phyloP scores from a whole-genome alignment of 1,284 basidiomycete genomes.

The Xerocomus amazonicus region DNA sequence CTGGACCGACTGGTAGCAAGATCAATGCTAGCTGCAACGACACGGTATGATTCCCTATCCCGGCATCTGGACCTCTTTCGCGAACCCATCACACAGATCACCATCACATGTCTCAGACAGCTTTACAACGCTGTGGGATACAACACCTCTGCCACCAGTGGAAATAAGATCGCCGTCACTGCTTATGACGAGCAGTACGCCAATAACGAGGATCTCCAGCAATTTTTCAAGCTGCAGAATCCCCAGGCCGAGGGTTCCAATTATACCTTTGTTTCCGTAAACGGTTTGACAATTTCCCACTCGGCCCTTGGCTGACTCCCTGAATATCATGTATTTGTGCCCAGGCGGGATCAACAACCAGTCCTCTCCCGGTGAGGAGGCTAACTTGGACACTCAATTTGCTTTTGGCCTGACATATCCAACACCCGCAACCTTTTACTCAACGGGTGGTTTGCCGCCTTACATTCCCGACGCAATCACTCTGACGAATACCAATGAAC shows the following conservation, averaged over 20 bases:
- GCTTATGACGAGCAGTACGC: constrained; percentile 55
- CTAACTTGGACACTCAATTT: constrained; percentile 69
- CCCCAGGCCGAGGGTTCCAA: constrained; percentile 26
- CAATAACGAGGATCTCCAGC: constrained; percentile 50
- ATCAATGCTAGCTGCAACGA: constrained; percentile 51
- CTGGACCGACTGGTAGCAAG: constrained; percentile 30
- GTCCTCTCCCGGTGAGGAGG: constrained; percentile 59
- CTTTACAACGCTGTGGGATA: constrained; percentile 51
- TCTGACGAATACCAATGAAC: constrained; percentile 56
- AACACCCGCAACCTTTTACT: constrained; percentile 51
- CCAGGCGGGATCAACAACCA: constrained; percentile 61
- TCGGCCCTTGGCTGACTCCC: not conserved
- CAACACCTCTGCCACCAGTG: constrained; percentile 31
- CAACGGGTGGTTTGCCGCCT: constrained; percentile 57
- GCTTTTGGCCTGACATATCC: constrained; percentile 57
- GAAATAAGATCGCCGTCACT: constrained; percentile 53
- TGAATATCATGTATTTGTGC: not conserved
- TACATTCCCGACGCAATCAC: constrained; percentile 47
- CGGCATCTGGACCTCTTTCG: constrained; percentile 30
- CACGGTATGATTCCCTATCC: constrained; percentile 32
- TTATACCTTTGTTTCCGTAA: constrained; percentile 43
- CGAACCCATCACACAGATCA: constrained; percentile 33
- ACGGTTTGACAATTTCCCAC: constrained; percentile 34
- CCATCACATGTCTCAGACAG: constrained; percentile 48
- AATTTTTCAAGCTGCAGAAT: constrained; percentile 48